Evolutionary conservation across 2,329 filamentous ascomycete genomes (phyloP).

Genomic region (Botrytis fragariae): DNA sequence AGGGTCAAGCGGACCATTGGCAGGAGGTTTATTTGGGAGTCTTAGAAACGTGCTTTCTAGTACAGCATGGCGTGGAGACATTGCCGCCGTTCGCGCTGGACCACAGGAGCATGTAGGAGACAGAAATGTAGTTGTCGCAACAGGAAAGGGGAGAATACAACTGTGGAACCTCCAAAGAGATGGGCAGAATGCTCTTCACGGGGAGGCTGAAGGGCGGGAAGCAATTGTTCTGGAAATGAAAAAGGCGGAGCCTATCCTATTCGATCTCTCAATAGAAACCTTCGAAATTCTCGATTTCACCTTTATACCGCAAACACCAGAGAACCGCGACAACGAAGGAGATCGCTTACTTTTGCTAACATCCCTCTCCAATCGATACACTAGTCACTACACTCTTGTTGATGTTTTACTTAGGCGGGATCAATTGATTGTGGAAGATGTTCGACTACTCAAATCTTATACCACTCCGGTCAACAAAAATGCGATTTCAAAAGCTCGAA

Average conservation of each 20-base stretch:
- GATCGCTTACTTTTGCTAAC: conserved; percentile 61
- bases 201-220: conserved; percentile 68
- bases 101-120: conserved; percentile 72
- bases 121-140: conserved; percentile 77
- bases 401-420: conserved; percentile 62
- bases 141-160: conserved; percentile 73
- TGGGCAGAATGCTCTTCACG: conserved; percentile 73
- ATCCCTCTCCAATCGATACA: conserved; percentile 51
- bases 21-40: conserved; percentile 73
- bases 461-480: conserved; percentile 47
- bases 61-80: conserved; percentile 68
- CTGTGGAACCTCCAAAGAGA: conserved; percentile 88
- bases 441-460: conserved; percentile 67
- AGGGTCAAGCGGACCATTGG: conserved; percentile 52
- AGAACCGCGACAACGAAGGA: conserved; percentile 51
- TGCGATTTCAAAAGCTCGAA: conserved; percentile 52
- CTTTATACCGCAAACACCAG: conserved; percentile 57
- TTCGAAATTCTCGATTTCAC: conserved; percentile 80
- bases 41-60: conserved; percentile 73
- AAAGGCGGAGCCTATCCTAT: conserved; percentile 49
- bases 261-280: conserved; percentile 52
- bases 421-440: conserved; percentile 57
- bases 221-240: conserved; percentile 62
- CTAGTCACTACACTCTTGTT: conserved; percentile 70
- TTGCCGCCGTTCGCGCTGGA: conserved; percentile 77